phyloP scores from a whole-genome alignment of 768 basidiomycete genomes.

The Mycena alexandri region DNA sequence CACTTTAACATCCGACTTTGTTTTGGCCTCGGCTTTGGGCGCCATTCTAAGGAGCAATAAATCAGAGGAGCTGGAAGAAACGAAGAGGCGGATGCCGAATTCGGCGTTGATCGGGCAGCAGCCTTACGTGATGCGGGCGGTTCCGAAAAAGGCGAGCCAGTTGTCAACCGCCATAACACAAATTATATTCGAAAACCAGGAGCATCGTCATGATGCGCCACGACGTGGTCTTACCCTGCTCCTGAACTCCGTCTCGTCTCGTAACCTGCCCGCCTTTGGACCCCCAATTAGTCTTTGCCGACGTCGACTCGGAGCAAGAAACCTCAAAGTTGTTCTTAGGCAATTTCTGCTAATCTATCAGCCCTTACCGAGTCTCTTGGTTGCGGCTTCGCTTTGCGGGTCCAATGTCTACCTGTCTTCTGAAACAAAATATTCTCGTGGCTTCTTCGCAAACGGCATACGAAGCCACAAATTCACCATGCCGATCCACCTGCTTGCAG shows the following conservation, averaged over 20 bases:
- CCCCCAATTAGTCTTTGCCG: too few species aligned
- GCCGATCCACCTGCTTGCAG: neutral
- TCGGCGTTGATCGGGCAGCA: too few species aligned
- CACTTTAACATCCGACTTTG: conserved; percentile 61
- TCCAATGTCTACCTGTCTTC: neutral
- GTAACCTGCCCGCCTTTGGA: neutral
- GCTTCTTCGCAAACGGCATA: neutral
- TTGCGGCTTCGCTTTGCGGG: conserved; percentile 9
- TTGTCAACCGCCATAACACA: too few species aligned
- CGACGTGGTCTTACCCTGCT: neutral
- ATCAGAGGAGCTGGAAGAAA: neutral
- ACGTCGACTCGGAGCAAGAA: too few species aligned
- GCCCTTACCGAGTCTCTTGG: neutral
- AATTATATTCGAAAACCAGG: neutral
- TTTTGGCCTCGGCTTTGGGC: conserved; percentile 63
- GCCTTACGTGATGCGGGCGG: neutral
- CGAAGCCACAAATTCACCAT: neutral
- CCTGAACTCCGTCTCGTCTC: neutral
- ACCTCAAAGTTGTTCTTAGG: neutral
- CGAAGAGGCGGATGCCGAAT: too few species aligned
- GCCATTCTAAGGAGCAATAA: conserved; percentile 41
- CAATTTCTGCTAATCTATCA: conserved; percentile 28
- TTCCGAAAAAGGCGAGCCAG: neutral
- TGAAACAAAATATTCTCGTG: neutral
- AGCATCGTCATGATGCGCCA: neutral